A percentile compares a stretch with the other conserved stretches of the same genome.
Evolutionary conservation across 495 filamentous ascomycete species (phyloP).

Genomic region (Trypethelium eluteriae): DNA sequence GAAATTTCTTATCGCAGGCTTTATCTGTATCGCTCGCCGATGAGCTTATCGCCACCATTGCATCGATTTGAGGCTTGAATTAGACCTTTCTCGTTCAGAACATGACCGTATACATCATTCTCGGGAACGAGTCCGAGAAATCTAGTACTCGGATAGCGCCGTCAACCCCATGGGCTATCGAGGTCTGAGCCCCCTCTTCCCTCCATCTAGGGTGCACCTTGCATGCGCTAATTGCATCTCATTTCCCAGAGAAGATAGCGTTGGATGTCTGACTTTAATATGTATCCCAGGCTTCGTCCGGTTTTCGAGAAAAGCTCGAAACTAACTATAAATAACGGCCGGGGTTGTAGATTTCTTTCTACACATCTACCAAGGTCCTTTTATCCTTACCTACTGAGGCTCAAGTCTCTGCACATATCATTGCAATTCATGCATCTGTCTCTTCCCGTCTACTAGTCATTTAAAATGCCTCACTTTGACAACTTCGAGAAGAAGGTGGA

Average conservation of each 20-base stretch:
- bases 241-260: background rate
- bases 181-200: background rate
- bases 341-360: background rate
- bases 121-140: slow-evolving; percentile 3
- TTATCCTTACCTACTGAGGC: background rate
- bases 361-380: slow-evolving; percentile 4
- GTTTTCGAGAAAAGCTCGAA: background rate
- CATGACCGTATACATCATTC: background rate
- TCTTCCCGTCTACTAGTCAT: background rate
- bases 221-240: background rate
- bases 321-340: background rate
- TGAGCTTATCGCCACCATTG: background rate
- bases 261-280: background rate
- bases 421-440: background rate
- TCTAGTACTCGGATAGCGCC: background rate
- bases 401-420: slow-evolving; percentile 1
- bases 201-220: background rate
- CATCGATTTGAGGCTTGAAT: background rate
- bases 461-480: slow-evolving; percentile 1
- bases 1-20: background rate
- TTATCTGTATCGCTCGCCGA: background rate
- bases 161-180: background rate
- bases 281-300: background rate
- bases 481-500: slow-evolving; percentile 4
- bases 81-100: background rate